A percentile compares a stretch with the other conserved stretches of the same genome.
phyloP scores from a whole-genome alignment of 2,329 filamentous ascomycete genomes.

The Zymoseptoria brevis region DNA sequence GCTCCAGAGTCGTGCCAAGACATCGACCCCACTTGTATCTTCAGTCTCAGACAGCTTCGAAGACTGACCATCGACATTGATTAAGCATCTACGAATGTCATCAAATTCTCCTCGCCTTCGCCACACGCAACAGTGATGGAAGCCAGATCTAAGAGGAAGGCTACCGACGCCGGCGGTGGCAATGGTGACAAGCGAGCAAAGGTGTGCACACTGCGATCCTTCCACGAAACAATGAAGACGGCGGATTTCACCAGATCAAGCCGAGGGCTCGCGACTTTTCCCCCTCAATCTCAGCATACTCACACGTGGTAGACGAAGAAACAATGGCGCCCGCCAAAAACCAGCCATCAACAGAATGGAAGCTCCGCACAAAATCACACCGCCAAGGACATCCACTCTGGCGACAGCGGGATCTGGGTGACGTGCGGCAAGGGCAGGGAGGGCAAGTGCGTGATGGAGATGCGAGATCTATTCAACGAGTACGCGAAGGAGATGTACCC shows the following conservation, averaged over 20 bases:
- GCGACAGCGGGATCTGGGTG: conserved; percentile 68
- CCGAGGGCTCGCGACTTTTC: no score
- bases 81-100: not conserved
- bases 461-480: conserved; percentile 56
- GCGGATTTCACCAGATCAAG: no score
- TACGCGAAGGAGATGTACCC: conserved; percentile 55
- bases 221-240: no score
- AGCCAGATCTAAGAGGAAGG: conserved; percentile 31
- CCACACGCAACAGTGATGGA: conserved; percentile 11
- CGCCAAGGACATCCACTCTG: conserved; percentile 48
- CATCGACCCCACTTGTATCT: not conserved
- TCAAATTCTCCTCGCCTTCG: not conserved
- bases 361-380: conserved; percentile 18
- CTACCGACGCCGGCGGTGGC: conserved; percentile 23
- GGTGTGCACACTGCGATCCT: conserved; percentile 21
- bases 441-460: conserved; percentile 59
- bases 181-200: conserved; percentile 31
- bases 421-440: conserved; percentile 68
- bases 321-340: conserved; percentile 36
- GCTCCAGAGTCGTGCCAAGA: no score
- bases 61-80: not conserved
- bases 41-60: not conserved
- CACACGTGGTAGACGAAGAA: conserved; percentile 32
- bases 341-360: conserved; percentile 20
- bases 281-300: no score